These are phyloP conservation scores for Lasiosphaeriaceae sp. DNA, from an alignment of 495 filamentous ascomycete species.

Conservation along the genomic window DNA sequence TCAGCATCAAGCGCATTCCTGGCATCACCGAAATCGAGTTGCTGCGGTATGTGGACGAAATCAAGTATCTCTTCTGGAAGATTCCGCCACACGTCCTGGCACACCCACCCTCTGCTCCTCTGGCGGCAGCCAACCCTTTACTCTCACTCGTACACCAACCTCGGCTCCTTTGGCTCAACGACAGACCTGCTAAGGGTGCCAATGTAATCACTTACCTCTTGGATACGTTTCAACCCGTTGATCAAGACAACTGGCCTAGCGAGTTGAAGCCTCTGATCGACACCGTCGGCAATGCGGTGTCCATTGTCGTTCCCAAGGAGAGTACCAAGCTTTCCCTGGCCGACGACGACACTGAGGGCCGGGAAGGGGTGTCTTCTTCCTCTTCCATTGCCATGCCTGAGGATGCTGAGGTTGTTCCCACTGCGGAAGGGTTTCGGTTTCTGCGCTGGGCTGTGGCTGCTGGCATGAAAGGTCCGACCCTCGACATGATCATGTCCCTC, in stretches of 20 bases:
- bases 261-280: background rate
- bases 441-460: slow-evolving; percentile 65
- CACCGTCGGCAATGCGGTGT: background rate
- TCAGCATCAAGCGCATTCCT: background rate
- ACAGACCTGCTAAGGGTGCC: background rate
- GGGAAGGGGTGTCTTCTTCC: no score
- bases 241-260: slow-evolving; percentile 7
- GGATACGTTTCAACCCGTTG: background rate
- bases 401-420: no score
- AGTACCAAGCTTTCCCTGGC: no score
- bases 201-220: background rate
- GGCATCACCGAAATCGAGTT: slow-evolving; percentile 8
- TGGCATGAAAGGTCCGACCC: slow-evolving; percentile 54
- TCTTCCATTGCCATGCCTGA: no score
- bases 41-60: slow-evolving; percentile 51
- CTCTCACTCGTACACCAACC: no score
- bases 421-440: slow-evolving; percentile 47
- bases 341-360: no score
- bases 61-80: slow-evolving; percentile 61
- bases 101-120: no score
- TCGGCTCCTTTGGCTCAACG: background rate
- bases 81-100: slow-evolving; percentile 22
- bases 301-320: background rate
- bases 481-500: slow-evolving; percentile 56
- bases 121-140: no score